Evolutionary conservation across 2,329 filamentous ascomycete species (phyloP).

Genomic region (Lasiodiplodia gonubiensis): DNA sequence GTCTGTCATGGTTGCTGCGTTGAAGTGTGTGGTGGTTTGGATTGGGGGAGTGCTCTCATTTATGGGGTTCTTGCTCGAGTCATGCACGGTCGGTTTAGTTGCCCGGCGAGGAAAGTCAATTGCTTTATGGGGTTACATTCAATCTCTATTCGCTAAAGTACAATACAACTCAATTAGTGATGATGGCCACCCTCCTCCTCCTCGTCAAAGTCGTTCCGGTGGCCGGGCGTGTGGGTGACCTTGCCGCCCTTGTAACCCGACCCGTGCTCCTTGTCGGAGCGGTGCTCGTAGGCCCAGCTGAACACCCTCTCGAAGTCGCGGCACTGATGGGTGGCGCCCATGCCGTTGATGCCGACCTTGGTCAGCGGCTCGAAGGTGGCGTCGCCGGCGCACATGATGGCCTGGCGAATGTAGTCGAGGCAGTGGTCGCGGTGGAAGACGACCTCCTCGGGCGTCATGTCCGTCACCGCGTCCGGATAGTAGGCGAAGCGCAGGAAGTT

Average conservation of each 20-base stretch:
- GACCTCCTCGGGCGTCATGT: not conserved
- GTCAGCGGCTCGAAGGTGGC: conserved; percentile 25
- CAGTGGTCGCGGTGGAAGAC: conserved; percentile 27
- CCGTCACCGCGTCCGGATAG: conserved; percentile 30
- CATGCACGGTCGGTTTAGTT: not conserved
- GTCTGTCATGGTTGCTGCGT: conserved; percentile 24
- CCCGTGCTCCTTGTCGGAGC: conserved; percentile 1
- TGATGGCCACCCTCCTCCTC: not conserved
- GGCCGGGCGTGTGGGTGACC: conserved; percentile 16
- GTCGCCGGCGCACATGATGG: conserved; percentile 29
- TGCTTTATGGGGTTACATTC: no score
- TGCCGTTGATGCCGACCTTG: conserved; percentile 8
- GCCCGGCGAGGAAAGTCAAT: no score
- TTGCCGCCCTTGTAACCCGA: conserved; percentile 5
- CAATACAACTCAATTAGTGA: not conserved
- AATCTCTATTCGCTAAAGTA: not conserved
- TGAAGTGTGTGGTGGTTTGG: not conserved
- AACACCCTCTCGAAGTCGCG: conserved; percentile 12
- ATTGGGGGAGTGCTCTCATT: not conserved
- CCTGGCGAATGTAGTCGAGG: conserved; percentile 30
- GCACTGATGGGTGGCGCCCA: conserved; percentile 18
- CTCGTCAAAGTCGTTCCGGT: conserved; percentile 10
- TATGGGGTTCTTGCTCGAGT: not conserved
- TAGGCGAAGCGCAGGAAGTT: conserved; percentile 43
- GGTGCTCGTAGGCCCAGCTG: conserved; percentile 23